A percentile compares a stretch with the other conserved stretches of the same genome.
Conservation (phyloP, 2,329 filamentous ascomycete species). For the Fusarium palustre region DNA sequence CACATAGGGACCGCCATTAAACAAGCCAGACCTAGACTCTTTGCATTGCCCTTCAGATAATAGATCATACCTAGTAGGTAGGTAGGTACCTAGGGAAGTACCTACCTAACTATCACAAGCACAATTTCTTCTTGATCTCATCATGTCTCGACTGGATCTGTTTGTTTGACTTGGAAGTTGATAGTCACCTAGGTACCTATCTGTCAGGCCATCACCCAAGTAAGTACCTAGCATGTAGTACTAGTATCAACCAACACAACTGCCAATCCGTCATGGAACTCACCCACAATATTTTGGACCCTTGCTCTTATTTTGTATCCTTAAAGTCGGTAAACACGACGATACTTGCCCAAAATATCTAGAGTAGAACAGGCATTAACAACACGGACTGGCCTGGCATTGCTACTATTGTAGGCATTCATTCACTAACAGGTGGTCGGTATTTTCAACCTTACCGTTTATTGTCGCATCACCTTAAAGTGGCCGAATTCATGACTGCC, state of each 20-base stretch:
- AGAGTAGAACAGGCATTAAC: not conserved
- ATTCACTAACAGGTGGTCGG: constrained; percentile 12
- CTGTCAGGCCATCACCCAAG: not conserved
- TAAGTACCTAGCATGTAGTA: not conserved
- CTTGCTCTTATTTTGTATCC: not conserved
- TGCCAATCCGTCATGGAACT: not conserved
- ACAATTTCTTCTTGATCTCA: not conserved
- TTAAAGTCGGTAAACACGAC: constrained; percentile 13
- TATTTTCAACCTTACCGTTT: not conserved
- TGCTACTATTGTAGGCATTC: not conserved
- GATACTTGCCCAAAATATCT: not conserved
- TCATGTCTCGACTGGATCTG: not conserved
- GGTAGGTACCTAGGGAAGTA: no score
- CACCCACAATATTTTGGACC: not conserved
- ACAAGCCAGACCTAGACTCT: constrained; percentile 4
- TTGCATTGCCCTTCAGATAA: not conserved
- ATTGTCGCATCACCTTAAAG: not conserved
- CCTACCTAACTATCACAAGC: not conserved
- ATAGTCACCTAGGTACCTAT: not conserved
- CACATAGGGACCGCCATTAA: constrained; percentile 12
- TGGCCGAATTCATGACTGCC: not conserved
- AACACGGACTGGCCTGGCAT: not conserved
- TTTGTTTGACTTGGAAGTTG: not conserved
- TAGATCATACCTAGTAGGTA: no score
- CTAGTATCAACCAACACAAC: not conserved